Conservation (phyloP, 1,139 yeast species). For the Pichia terricola region DNA sequence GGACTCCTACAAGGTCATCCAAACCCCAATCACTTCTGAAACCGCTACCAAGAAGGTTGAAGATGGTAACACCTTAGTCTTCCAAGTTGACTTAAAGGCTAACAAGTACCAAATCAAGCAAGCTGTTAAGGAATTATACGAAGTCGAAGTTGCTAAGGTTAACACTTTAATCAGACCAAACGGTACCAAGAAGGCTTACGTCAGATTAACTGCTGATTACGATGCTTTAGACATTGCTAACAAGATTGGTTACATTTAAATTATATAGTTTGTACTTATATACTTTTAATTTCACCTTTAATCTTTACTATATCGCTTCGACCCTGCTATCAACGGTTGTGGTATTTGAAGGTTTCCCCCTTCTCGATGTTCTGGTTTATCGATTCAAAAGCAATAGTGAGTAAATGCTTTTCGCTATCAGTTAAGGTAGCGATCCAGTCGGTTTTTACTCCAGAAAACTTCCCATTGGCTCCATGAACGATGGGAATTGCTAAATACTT, state of each 20-base stretch:
- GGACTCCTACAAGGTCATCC: slow-evolving; percentile 92
- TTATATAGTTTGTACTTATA: too few species aligned
- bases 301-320: background rate
- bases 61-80: slow-evolving; percentile 97
- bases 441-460: too few species aligned
- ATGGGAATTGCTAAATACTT: slow-evolving; percentile 51
- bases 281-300: too few species aligned
- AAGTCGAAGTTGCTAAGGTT: slow-evolving; percentile 87
- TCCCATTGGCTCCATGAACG: slow-evolving; percentile 47
- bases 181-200: slow-evolving; percentile 99
- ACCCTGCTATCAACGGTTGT: too few species aligned
- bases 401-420: slow-evolving; percentile 48
- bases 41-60: slow-evolving; percentile 99
- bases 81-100: slow-evolving; percentile 94
- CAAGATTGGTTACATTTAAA: slow-evolving; percentile 98
- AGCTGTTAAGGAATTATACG: slow-evolving; percentile 97
- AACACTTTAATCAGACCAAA: slow-evolving; percentile 97
- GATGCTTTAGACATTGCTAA: slow-evolving; percentile 99
- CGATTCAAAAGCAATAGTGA: slow-evolving; percentile 26
- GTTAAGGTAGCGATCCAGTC: slow-evolving; percentile 38
- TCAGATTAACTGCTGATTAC: slow-evolving; percentile 97
- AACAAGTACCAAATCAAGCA: slow-evolving; percentile 98
- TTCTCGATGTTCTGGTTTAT: slow-evolving; percentile 12
- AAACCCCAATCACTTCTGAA: slow-evolving; percentile 95
- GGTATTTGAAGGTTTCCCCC: slow-evolving; percentile 1